Percentiles rank a stretch among this genome's conserved stretches.
Conservation (phyloP, 1,284 basidiomycete genomes). For the Ganoderma lucidum region DNA sequence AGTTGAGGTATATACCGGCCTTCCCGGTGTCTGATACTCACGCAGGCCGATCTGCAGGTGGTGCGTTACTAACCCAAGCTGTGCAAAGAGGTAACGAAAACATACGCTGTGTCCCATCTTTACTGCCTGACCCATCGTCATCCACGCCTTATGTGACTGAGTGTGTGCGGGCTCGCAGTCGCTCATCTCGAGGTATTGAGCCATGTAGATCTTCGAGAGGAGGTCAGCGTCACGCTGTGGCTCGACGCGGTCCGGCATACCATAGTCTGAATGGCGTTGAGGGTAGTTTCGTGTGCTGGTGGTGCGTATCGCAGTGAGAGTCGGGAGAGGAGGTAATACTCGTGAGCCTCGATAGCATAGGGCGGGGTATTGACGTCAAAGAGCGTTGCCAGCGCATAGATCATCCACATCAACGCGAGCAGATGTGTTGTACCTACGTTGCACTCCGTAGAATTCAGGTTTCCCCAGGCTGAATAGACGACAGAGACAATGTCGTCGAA, state of each 20-base stretch:
- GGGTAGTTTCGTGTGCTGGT: constrained; percentile 56
- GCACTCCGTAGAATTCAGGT: constrained; percentile 28
- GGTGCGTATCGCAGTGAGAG: constrained; percentile 57
- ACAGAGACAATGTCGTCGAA: constrained; percentile 56
- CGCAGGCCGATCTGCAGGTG: constrained; percentile 67
- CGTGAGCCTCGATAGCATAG: constrained; percentile 58
- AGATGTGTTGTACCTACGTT: constrained; percentile 46
- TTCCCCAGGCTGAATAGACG: constrained; percentile 52
- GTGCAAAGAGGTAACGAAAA: constrained; percentile 20
- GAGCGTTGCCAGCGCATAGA: constrained; percentile 50
- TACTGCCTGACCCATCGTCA: constrained; percentile 63
- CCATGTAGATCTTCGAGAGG: constrained; percentile 59
- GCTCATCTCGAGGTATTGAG: constrained; percentile 64
- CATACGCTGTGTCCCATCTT: constrained; percentile 65
- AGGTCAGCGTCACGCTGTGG: constrained; percentile 4
- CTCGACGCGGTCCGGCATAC: constrained; percentile 44
- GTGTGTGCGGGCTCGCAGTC: constrained; percentile 53
- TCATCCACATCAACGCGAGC: constrained; percentile 61
- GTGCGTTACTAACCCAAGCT: background rate
- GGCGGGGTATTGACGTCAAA: constrained; percentile 55
- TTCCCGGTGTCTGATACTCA: constrained; percentile 43
- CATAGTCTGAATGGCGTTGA: constrained; percentile 58
- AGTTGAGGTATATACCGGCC: background rate
- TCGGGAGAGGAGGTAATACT: constrained; percentile 64
- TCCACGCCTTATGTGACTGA: constrained; percentile 58